Evolutionary conservation across 2,329 filamentous ascomycete genomes (phyloP).

Genomic region (Nothophoma quercina): DNA sequence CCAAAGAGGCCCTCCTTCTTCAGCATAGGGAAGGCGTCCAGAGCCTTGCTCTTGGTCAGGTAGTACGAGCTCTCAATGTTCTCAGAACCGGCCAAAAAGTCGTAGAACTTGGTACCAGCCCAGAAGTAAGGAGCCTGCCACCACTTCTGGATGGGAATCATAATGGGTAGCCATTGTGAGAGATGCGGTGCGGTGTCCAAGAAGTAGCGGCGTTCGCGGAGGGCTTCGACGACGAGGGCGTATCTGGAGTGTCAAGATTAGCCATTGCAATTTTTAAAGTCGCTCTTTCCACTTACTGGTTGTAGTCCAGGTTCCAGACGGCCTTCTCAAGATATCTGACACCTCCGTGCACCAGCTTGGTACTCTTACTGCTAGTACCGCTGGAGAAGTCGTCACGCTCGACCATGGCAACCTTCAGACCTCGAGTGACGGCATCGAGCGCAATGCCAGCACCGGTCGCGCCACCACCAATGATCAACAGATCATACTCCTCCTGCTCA

Average conservation of each 20-base stretch:
- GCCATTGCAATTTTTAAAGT: neutral
- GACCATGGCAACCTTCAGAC: slow-evolving; percentile 79
- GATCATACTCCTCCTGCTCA: slow-evolving; percentile 70
- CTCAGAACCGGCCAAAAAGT: slow-evolving; percentile 83
- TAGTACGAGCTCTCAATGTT: slow-evolving; percentile 92
- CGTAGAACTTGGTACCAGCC: slow-evolving; percentile 82
- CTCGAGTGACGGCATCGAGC: slow-evolving; percentile 79
- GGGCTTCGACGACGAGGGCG: slow-evolving; percentile 79
- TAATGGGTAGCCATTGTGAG: slow-evolving; percentile 81
- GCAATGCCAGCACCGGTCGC: slow-evolving; percentile 83
- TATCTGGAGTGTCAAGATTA: slow-evolving; percentile 52
- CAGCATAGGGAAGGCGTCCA: slow-evolving; percentile 89
- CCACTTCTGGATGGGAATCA: slow-evolving; percentile 83
- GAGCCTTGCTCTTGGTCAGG: slow-evolving; percentile 81
- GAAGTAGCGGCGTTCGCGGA: slow-evolving; percentile 84
- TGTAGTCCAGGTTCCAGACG: slow-evolving; percentile 84
- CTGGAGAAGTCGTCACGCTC: slow-evolving; percentile 84
- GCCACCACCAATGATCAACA: slow-evolving; percentile 80
- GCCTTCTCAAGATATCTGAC: slow-evolving; percentile 88
- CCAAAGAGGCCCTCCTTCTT: slow-evolving; percentile 81
- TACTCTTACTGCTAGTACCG: slow-evolving; percentile 86
- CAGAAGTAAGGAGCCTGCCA: slow-evolving; percentile 84
- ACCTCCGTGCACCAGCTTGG: slow-evolving; percentile 84
- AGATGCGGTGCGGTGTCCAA: slow-evolving; percentile 83
- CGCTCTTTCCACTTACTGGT: slow-evolving; percentile 63